phyloP scores from a whole-genome alignment of 331 rosid genomes.

The Pyracantha coccinea region DNA sequence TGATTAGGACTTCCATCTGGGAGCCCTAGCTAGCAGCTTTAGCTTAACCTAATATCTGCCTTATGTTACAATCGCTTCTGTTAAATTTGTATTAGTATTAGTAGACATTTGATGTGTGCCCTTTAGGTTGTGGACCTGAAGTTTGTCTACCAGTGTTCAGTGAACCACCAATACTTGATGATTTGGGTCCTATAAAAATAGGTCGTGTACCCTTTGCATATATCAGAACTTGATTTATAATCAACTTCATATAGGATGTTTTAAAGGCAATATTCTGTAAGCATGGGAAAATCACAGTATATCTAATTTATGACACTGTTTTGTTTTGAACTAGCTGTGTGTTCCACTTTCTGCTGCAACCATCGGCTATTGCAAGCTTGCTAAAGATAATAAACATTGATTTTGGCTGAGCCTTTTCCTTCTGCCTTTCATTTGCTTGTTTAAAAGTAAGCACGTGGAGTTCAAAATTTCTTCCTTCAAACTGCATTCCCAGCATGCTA shows the following conservation, averaged over 20 bases:
- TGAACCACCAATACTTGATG: background rate
- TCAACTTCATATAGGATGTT: background rate
- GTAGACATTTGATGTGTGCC: background rate
- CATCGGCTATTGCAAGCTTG: background rate
- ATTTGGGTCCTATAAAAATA: background rate
- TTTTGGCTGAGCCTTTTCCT: background rate
- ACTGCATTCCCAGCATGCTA: background rate
- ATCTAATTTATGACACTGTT: background rate
- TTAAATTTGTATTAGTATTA: background rate
- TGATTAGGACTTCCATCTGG: background rate
- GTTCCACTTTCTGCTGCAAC: background rate
- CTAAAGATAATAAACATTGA: background rate
- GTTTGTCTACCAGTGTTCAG: background rate
- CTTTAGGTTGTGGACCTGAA: background rate
- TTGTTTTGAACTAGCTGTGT: background rate
- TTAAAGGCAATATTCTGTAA: background rate
- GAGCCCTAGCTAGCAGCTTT: background rate
- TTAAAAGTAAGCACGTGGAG: background rate
- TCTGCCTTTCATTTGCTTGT: background rate
- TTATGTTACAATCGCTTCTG: background rate
- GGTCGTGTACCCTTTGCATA: background rate
- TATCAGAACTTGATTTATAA: background rate
- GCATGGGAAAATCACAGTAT: background rate
- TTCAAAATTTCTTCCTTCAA: background rate
- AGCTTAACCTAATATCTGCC: background rate